Percentiles rank a stretch among this genome's conserved stretches.
These are phyloP conservation scores for Pouteria glomerata DNA, from an alignment of 148 eudicot species.

Conservation along the genomic window DNA sequence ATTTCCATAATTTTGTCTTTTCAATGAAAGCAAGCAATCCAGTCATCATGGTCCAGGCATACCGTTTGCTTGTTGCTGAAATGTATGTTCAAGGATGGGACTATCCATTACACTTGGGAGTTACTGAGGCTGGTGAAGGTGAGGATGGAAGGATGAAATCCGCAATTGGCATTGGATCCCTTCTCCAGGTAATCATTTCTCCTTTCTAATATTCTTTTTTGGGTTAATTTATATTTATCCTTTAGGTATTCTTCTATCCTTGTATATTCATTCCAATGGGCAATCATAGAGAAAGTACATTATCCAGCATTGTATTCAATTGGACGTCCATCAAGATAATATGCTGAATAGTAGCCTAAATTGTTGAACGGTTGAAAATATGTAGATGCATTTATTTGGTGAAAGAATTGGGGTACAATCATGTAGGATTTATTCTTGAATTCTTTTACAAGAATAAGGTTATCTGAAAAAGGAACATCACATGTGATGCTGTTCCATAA, in stretches of 20 bases:
- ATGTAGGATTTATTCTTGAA: too few relatives aligned
- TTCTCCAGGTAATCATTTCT: conserved; percentile 64
- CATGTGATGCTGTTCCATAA: not conserved
- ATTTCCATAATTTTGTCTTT: conserved; percentile 88
- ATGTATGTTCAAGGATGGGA: conserved; percentile 97
- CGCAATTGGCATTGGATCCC: conserved; percentile 97
- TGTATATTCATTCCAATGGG: not conserved
- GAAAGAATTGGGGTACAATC: not conserved
- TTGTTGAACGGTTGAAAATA: not conserved
- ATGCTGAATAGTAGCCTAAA: not conserved
- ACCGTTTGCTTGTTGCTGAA: conserved; percentile 90
- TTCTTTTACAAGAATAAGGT: not conserved
- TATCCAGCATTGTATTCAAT: not conserved
- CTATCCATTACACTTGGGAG: conserved; percentile 93
- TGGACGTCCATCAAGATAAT: conserved; percentile 3
- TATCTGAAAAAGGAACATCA: not conserved
- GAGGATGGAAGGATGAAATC: conserved; percentile 99
- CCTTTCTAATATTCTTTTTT: not conserved
- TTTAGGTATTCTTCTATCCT: not conserved
- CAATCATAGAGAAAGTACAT: not conserved
- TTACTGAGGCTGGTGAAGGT: conserved; percentile 98
- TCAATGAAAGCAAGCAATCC: conserved; percentile 99
- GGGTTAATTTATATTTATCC: too few relatives aligned
- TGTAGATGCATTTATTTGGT: not conserved
- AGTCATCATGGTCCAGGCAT: conserved; percentile 94